Conservation (phyloP, 805 yeast species). For the Tetrapisispora nanseiensis region DNA sequence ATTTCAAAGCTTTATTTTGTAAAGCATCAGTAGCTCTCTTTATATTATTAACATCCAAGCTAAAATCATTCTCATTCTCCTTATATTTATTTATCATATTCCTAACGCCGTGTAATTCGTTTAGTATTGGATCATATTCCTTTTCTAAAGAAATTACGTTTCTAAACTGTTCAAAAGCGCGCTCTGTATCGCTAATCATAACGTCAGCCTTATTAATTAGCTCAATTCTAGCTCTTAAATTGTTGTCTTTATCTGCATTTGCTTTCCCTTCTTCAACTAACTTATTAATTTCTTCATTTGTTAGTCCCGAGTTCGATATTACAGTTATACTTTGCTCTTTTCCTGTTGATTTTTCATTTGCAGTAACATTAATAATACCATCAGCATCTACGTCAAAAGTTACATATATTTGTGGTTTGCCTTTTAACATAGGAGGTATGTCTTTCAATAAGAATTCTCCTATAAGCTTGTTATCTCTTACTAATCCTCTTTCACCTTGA, state of each 20-base stretch:
- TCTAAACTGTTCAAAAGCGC: constrained; percentile 59
- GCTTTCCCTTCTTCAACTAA: constrained; percentile 59
- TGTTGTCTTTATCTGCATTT: constrained; percentile 50
- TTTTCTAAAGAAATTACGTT: constrained; percentile 36
- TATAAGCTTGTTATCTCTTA: constrained; percentile 65
- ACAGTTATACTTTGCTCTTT: constrained; percentile 58
- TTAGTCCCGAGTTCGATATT: constrained; percentile 58
- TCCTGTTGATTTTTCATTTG: constrained; percentile 70
- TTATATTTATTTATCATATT: constrained; percentile 42
- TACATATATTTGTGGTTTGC: constrained; percentile 70
- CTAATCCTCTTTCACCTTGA: constrained; percentile 76
- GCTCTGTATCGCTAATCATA: constrained; percentile 75
- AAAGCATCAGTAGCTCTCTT: constrained; percentile 60
- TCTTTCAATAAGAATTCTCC: constrained; percentile 66
- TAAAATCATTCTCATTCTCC: constrained; percentile 39
- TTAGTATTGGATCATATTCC: constrained; percentile 34
- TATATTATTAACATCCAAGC: constrained; percentile 40
- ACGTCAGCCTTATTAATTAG: constrained; percentile 68
- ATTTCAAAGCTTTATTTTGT: constrained; percentile 59
- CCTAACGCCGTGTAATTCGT: constrained; percentile 31
- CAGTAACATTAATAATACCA: constrained; percentile 74
- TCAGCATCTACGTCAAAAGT: constrained; percentile 75
- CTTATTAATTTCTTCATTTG: constrained; percentile 55
- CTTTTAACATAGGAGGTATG: constrained; percentile 69
- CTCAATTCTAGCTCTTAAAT: constrained; percentile 51